Evolutionary conservation across 106 monocot species (phyloP).

Genomic region (Narthecium ossifragum): DNA sequence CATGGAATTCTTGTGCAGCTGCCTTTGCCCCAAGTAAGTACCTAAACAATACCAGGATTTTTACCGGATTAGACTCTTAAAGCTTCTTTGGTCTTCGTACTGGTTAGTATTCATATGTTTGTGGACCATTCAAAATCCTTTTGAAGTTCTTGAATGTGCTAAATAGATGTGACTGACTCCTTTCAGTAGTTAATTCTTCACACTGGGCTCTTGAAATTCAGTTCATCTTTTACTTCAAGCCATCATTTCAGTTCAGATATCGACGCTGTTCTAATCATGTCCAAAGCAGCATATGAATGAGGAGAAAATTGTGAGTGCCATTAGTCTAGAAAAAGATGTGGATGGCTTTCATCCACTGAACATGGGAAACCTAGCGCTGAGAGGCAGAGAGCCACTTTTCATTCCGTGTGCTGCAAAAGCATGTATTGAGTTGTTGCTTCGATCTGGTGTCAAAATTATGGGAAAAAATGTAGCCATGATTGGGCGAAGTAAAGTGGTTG

Average conservation of each 20-base stretch:
- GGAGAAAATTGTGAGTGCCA: constrained; percentile 63
- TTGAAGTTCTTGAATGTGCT: no score
- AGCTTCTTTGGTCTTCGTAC: no score
- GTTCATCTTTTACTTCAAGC: not conserved
- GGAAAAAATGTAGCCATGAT: constrained; percentile 74
- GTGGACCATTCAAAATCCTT: not conserved
- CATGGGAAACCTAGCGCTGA: constrained; percentile 88
- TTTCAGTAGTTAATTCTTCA: no score
- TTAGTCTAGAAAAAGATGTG: constrained; percentile 89
- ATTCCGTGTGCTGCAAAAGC: constrained; percentile 92
- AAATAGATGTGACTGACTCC: no score
- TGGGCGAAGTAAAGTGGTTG: constrained; percentile 87
- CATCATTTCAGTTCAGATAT: constrained; percentile 2
- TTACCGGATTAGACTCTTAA: no score
- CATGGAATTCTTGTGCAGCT: constrained; percentile 96
- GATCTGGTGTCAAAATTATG: constrained; percentile 50
- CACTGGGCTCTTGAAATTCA: no score
- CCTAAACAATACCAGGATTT: constrained; percentile 11
- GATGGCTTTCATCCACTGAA: constrained; percentile 97
- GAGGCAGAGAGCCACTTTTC: constrained; percentile 69
- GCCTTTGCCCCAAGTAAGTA: constrained; percentile 83
- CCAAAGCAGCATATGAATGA: constrained; percentile 75
- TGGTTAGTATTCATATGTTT: no score
- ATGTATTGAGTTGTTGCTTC: constrained; percentile 71
- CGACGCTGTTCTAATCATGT: constrained; percentile 1